Evolutionary conservation across 192 early-diverging fungal genomes (phyloP).

Genomic region (Lobosporangium transversale): DNA sequence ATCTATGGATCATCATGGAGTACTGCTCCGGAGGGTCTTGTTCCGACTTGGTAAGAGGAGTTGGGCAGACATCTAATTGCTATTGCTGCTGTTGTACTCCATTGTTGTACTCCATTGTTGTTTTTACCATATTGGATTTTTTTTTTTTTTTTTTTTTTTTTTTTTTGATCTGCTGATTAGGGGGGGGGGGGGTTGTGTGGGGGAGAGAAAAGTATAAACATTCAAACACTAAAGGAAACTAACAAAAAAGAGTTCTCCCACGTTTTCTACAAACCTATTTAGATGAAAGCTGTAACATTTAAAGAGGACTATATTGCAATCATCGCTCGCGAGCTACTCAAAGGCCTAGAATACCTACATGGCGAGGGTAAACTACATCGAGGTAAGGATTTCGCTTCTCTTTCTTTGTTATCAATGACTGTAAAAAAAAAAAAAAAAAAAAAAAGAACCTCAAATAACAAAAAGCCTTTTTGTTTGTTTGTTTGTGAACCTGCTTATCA

Average conservation of each 20-base stretch:
- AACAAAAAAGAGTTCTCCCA: neutral
- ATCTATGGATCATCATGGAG: conserved; percentile 99
- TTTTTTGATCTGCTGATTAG: too few species aligned
- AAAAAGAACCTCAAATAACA: neutral
- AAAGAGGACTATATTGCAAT: conserved; percentile 93
- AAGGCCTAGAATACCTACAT: conserved; percentile 94
- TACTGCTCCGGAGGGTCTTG: conserved; percentile 96
- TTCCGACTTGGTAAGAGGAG: conserved; percentile 79
- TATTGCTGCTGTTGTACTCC: too few species aligned
- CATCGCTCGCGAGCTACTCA: conserved; percentile 87
- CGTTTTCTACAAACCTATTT: neutral
- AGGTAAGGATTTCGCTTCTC: conserved; percentile 48
- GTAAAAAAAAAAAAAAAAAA: neutral
- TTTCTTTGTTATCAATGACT: neutral
- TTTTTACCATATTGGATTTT: too few species aligned
- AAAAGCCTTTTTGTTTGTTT: conserved; percentile 5
- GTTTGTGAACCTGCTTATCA: conserved; percentile 6
- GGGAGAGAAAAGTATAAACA: too few species aligned
- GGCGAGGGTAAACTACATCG: conserved; percentile 87
- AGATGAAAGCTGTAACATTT: conserved; percentile 90
- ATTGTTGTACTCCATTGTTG: too few species aligned
- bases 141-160: too few species aligned
- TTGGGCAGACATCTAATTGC: neutral
- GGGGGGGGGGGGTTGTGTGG: too few species aligned
- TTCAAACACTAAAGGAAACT: neutral